phyloP scores from a whole-genome alignment of 345 rosid species.

The Eutrema heterophyllum region DNA sequence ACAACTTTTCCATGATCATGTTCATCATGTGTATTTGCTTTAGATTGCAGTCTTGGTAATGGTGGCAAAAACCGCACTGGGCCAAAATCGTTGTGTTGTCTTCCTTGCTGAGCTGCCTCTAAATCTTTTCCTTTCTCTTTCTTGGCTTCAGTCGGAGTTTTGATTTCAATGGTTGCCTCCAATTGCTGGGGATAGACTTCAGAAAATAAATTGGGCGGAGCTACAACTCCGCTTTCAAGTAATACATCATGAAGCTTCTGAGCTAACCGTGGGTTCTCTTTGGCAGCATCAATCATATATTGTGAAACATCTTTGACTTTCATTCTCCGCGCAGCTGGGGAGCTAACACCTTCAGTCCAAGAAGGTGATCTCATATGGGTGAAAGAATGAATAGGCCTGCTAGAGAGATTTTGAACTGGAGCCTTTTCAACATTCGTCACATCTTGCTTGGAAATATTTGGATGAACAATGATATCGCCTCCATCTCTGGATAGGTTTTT shows the following conservation, averaged over 20 bases:
- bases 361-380: constrained; percentile 81
- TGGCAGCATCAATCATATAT: constrained; percentile 95
- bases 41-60: constrained; percentile 35
- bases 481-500: constrained; percentile 38
- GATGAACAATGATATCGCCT: constrained; percentile 30
- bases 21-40: constrained; percentile 26
- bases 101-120: constrained; percentile 27
- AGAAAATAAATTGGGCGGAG: constrained; percentile 77
- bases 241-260: constrained; percentile 93
- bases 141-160: constrained; percentile 37
- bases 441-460: constrained; percentile 21
- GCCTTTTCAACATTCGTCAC: constrained; percentile 9
- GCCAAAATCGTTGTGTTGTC: constrained; percentile 15
- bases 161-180: constrained; percentile 42
- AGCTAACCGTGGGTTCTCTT: constrained; percentile 89
- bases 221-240: constrained; percentile 90
- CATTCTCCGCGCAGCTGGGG: constrained; percentile 78
- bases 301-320: constrained; percentile 93
- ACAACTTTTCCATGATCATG: constrained; percentile 25
- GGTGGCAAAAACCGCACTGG: constrained; percentile 59
- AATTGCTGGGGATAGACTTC: constrained; percentile 53
- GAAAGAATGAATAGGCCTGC: constrained; percentile 49
- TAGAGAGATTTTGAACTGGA: constrained; percentile 37
- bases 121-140: constrained; percentile 33
- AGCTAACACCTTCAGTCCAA: constrained; percentile 97